Conservation (phyloP, 306 rosid species). For the Trifolium subterraneum region DNA sequence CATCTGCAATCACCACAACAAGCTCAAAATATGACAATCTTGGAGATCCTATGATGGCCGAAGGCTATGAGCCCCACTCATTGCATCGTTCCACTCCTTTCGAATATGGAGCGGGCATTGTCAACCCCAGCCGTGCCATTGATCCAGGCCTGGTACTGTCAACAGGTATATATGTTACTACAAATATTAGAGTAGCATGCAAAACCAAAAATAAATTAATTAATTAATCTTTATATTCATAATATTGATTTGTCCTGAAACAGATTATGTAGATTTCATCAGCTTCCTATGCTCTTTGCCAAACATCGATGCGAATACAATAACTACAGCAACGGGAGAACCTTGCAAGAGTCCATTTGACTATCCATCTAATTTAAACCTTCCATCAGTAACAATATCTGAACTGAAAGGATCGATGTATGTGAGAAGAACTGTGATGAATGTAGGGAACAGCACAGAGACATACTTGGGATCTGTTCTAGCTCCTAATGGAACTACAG, state of each 20-base stretch:
- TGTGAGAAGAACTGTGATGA: constrained; percentile 61
- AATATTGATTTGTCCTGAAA: constrained; percentile 31
- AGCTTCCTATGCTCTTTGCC: constrained; percentile 85
- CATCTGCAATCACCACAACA: constrained; percentile 86
- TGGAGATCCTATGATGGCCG: constrained; percentile 72
- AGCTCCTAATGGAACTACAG: constrained; percentile 78
- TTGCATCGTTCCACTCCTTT: constrained; percentile 73
- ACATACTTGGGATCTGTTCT: constrained; percentile 60
- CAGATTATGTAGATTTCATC: constrained; percentile 71
- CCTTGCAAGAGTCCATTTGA: constrained; percentile 54
- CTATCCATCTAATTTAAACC: constrained; percentile 77
- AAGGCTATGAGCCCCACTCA: constrained; percentile 51
- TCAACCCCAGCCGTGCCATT: constrained; percentile 60
- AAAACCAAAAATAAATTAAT: constrained; percentile 1
- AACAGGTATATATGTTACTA: constrained; percentile 53
- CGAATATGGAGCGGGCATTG: constrained; percentile 78
- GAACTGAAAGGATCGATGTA: constrained; percentile 53
- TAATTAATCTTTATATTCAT: neutral
- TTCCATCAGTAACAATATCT: constrained; percentile 80
- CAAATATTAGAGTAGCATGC: neutral
- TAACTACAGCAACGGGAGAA: constrained; percentile 61
- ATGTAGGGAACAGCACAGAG: constrained; percentile 68
- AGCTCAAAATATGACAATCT: constrained; percentile 63
- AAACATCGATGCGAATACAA: constrained; percentile 43
- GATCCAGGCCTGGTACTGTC: constrained; percentile 81